Conservation (phyloP, 352 stramenopile genomes). For the Stramenopiles sp. region DNA sequence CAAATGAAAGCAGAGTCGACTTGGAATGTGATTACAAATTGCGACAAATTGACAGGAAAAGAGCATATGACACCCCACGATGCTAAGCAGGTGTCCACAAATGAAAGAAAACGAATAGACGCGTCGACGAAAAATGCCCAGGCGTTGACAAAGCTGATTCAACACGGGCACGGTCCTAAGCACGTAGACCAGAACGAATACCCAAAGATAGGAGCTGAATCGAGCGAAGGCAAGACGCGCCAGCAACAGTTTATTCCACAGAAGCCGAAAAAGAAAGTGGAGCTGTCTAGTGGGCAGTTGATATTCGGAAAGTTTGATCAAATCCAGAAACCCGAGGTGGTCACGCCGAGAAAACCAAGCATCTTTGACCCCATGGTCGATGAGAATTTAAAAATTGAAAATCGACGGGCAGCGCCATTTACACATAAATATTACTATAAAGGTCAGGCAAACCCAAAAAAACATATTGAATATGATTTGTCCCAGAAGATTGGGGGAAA, state of each 20-base stretch:
- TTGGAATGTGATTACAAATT: slow-evolving; percentile 9
- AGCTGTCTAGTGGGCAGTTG: not conserved
- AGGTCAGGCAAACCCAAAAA: not conserved
- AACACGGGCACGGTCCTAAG: not conserved
- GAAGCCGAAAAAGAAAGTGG: not conserved
- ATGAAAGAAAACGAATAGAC: not conserved
- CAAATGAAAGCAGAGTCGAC: slow-evolving; percentile 9
- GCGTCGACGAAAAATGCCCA: not conserved
- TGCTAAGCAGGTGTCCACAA: not conserved
- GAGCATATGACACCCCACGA: slow-evolving; percentile 3
- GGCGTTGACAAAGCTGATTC: not conserved
- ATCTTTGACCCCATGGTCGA: slow-evolving; percentile 11
- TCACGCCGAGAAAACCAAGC: not conserved
- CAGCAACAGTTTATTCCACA: no score
- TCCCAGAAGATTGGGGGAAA: not conserved
- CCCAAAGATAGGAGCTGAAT: no score
- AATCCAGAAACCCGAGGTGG: not conserved
- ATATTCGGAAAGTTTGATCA: slow-evolving; percentile 3
- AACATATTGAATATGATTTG: slow-evolving; percentile 10
- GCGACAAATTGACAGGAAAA: not conserved
- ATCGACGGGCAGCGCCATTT: not conserved
- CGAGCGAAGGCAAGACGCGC: no score
- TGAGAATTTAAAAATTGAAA: not conserved
- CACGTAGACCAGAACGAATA: no score
- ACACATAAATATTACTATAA: slow-evolving; percentile 12